Conservation (phyloP, 352 stramenopile species). For the Phytopythium helicoides region DNA sequence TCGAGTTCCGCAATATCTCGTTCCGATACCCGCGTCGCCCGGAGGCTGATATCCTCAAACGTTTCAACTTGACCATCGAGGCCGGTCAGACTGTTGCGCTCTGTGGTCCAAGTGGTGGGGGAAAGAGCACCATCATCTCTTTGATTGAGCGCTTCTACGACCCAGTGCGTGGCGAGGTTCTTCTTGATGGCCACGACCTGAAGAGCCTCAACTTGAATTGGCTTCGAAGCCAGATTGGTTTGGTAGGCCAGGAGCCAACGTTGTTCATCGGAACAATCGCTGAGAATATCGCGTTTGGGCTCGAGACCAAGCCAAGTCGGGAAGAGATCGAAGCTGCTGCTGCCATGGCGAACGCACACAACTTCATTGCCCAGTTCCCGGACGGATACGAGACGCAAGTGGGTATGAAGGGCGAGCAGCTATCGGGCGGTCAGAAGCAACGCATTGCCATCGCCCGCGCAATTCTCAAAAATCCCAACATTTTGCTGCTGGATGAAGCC, state of each 20-base stretch:
- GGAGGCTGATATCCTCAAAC: constrained; percentile 69
- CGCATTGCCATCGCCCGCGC: constrained; percentile 36
- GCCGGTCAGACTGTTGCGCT: constrained; percentile 64
- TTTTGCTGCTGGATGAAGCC: constrained; percentile 34
- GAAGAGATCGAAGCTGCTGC: constrained; percentile 85
- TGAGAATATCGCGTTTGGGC: constrained; percentile 38
- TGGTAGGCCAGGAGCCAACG: constrained; percentile 42
- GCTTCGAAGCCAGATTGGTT: constrained; percentile 54
- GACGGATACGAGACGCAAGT: constrained; percentile 47
- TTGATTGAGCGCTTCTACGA: constrained; percentile 72
- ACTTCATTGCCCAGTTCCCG: constrained; percentile 36
- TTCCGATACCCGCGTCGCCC: constrained; percentile 79
- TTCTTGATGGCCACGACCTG: constrained; percentile 73
- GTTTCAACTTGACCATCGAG: constrained; percentile 81
- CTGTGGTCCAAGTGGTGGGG: constrained; percentile 25
- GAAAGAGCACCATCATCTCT: constrained; percentile 48
- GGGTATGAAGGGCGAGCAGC: constrained; percentile 22
- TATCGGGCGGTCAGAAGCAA: constrained; percentile 41
- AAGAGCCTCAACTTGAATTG: constrained; percentile 63
- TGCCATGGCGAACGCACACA: constrained; percentile 31
- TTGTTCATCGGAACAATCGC: constrained; percentile 7
- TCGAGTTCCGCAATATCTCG: constrained; percentile 64
- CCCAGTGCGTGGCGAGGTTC: constrained; percentile 40
- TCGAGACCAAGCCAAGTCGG: constrained; percentile 54
- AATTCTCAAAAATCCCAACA: constrained; percentile 38